A percentile compares a stretch with the other conserved stretches of the same genome.
Evolutionary conservation across 345 rosid genomes (phyloP).

Genomic region (Camelina neglecta): DNA sequence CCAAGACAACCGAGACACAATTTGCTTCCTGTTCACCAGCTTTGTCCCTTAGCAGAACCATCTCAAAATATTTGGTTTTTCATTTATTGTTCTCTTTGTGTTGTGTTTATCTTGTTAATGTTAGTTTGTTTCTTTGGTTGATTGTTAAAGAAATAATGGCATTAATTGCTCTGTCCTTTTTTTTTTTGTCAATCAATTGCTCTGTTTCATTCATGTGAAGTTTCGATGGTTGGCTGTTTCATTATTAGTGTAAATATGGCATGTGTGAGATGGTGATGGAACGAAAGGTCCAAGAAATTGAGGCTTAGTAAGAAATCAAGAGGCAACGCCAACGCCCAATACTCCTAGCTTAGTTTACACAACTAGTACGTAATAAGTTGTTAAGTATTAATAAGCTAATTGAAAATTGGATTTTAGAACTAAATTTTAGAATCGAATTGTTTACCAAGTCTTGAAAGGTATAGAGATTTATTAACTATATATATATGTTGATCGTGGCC

Average conservation of each 20-base stretch:
- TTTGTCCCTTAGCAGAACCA: neutral
- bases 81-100: neutral
- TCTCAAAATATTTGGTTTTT: neutral
- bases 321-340: too few species aligned
- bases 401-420: neutral
- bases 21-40: constrained; percentile 1
- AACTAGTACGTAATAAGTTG: neutral
- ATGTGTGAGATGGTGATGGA: neutral
- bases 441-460: too few species aligned
- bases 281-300: neutral
- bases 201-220: neutral
- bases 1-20: neutral
- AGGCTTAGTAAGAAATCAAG: neutral
- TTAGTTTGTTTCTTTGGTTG: constrained; percentile 14
- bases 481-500: too few species aligned
- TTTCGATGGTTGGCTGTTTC: neutral
- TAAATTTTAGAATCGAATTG: neutral
- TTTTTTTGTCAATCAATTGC: too few species aligned
- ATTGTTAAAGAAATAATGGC: neutral
- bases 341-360: neutral
- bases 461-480: too few species aligned
- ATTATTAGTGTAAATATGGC: neutral
- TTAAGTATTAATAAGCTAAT: neutral
- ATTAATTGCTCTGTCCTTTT: neutral
- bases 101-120: constrained; percentile 7